Conservation (phyloP, 768 basidiomycete genomes). For the Russula ochroleuca region DNA sequence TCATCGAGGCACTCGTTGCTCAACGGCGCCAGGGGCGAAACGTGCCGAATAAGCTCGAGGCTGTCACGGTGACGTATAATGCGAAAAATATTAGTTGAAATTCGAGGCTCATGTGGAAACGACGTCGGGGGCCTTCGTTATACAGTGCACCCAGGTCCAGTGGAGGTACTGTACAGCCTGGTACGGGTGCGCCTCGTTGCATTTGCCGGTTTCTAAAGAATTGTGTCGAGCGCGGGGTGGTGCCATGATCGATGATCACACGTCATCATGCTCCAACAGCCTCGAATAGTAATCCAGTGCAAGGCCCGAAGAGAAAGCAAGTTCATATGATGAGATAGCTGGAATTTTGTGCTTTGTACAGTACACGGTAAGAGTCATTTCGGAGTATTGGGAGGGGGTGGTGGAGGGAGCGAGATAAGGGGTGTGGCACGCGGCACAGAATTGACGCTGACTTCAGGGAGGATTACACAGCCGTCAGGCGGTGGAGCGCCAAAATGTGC, state of each 20-base stretch:
- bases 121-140: background rate
- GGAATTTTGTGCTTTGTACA: background rate
- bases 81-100: constrained; percentile 1
- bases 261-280: background rate
- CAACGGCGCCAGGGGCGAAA: background rate
- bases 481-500: background rate
- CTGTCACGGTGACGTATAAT: background rate
- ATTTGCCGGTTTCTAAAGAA: constrained; percentile 6
- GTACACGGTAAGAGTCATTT: background rate
- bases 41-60: constrained; percentile 1
- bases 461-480: background rate
- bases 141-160: too few species aligned
- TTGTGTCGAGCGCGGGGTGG: background rate
- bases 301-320: background rate
- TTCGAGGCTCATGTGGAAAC: background rate
- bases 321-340: background rate
- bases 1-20: background rate
- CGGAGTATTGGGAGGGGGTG: background rate
- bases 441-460: constrained; percentile 3
- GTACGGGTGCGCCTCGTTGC: background rate
- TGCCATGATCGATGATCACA: constrained; percentile 1
- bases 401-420: background rate
- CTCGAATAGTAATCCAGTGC: background rate
- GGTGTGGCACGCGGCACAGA: background rate
- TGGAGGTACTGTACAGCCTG: background rate